phyloP scores from a whole-genome alignment of 1,284 basidiomycete species.

The Naganishia liquefaciens region DNA sequence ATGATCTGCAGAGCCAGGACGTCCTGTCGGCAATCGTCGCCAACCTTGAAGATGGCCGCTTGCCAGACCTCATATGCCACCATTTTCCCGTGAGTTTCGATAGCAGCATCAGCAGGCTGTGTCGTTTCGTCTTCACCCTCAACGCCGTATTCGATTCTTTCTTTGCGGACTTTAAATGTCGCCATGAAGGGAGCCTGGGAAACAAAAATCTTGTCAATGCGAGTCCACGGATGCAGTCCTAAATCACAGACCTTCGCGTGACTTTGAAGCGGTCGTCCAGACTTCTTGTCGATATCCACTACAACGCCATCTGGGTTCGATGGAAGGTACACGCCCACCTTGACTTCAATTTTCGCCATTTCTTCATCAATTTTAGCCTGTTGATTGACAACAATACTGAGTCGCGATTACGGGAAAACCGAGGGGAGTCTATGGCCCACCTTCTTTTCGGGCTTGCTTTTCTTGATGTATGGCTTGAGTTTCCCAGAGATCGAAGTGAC shows the following conservation, averaged over 20 bases:
- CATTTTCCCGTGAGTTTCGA: conserved; percentile 52
- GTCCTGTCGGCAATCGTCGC: conserved; percentile 98
- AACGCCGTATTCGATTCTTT: conserved; percentile 51
- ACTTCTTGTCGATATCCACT: conserved; percentile 94
- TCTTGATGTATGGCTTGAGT: conserved; percentile 95
- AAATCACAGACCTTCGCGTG: conserved; percentile 80
- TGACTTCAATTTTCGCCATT: conserved; percentile 93
- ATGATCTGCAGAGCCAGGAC: conserved; percentile 95
- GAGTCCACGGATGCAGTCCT: neutral
- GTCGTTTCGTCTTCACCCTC: conserved; percentile 59
- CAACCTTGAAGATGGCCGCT: conserved; percentile 99
- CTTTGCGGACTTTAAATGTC: conserved; percentile 95
- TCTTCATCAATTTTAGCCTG: conserved; percentile 99
- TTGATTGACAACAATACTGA: conserved; percentile 2
- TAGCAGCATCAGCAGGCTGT: conserved; percentile 56
- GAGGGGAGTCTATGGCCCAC: conserved; percentile 50
- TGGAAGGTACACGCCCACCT: conserved; percentile 92
- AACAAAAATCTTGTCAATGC: conserved; percentile 14
- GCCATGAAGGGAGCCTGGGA: conserved; percentile 97
- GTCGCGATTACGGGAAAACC: neutral
- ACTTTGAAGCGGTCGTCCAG: conserved; percentile 91
- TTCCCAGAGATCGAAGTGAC: conserved; percentile 98
- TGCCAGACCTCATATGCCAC: conserved; percentile 91
- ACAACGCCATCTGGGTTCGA: conserved; percentile 97
- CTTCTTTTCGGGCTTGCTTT: conserved; percentile 96